Evolutionary conservation across 768 basidiomycete genomes (phyloP).

Genomic region (Sporobolomyces roseus): DNA sequence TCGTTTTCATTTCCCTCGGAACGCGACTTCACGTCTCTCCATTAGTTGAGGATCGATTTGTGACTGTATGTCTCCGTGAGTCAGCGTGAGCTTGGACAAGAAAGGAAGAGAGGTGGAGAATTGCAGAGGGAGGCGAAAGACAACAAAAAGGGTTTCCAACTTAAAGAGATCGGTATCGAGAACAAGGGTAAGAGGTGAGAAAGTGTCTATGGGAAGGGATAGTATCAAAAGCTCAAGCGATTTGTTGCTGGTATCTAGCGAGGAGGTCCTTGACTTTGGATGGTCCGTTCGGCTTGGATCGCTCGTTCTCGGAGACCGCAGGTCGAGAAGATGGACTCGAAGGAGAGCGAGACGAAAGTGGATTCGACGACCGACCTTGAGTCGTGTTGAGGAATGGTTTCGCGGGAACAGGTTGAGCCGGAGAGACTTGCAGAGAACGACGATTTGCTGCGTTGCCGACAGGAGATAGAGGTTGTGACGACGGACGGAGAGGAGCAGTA

Average conservation of each 20-base stretch:
- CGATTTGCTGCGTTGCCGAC: not conserved
- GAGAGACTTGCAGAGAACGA: not conserved
- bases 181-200: too few relatives aligned
- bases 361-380: conserved; percentile 1
- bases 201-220: too few relatives aligned
- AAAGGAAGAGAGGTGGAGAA: too few relatives aligned
- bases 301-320: not conserved
- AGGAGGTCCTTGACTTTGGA: conserved; percentile 15
- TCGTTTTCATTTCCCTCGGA: too few relatives aligned
- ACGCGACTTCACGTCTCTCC: not conserved
- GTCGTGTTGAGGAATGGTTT: conserved; percentile 39
- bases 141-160: too few relatives aligned
- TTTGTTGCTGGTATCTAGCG: conserved; percentile 17
- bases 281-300: not conserved
- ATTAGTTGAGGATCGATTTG: not conserved
- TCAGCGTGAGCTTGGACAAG: too few relatives aligned
- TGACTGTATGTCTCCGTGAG: not conserved
- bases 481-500: not conserved
- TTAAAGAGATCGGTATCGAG: too few relatives aligned
- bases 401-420: conserved; percentile 3
- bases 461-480: conserved; percentile 2
- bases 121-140: too few relatives aligned
- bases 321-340: not conserved
- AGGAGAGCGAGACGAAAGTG: not conserved
- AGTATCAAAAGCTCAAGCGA: too few relatives aligned